Conservation (phyloP, 2,329 filamentous ascomycete genomes). For the Aspergillus sp. region DNA sequence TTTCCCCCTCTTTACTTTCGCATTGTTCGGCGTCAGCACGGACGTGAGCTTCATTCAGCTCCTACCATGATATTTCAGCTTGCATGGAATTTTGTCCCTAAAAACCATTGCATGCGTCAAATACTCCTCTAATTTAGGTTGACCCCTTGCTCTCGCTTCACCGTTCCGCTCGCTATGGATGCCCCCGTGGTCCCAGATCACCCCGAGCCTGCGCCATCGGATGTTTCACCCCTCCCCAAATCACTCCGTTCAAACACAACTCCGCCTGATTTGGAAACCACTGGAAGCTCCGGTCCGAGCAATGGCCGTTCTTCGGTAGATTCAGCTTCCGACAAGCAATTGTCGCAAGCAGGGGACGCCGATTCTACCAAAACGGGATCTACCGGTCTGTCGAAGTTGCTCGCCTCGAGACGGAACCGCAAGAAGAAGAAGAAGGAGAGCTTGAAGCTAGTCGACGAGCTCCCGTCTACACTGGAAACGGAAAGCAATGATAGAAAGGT, state of each 20-base stretch:
- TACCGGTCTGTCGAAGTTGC: slow-evolving; percentile 54
- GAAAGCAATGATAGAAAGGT: slow-evolving; percentile 18
- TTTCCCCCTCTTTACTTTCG: slow-evolving; percentile 4
- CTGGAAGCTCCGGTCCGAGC: slow-evolving; percentile 31
- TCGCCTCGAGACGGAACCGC: slow-evolving; percentile 45
- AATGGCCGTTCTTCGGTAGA: slow-evolving; percentile 40
- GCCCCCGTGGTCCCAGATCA: slow-evolving; percentile 27
- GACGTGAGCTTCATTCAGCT: background rate
- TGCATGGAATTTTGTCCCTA: background rate
- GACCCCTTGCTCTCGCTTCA: slow-evolving; percentile 1
- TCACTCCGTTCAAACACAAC: slow-evolving; percentile 38
- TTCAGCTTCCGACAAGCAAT: slow-evolving; percentile 38
- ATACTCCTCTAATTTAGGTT: background rate
- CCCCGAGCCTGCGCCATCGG: slow-evolving; percentile 30
- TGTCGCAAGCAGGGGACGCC: slow-evolving; percentile 39
- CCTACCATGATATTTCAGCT: background rate
- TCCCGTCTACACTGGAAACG: slow-evolving; percentile 20
- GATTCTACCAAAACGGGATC: slow-evolving; percentile 39
- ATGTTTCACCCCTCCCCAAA: slow-evolving; percentile 36
- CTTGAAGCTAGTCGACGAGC: slow-evolving; percentile 23
- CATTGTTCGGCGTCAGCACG: background rate
- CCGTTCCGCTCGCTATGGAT: slow-evolving; percentile 31
- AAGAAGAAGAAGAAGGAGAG: slow-evolving; percentile 40
- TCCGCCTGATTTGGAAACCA: slow-evolving; percentile 33
- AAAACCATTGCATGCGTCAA: background rate